Conservation (phyloP, 2,329 filamentous ascomycete genomes). For the Metarhizium guizhouense region DNA sequence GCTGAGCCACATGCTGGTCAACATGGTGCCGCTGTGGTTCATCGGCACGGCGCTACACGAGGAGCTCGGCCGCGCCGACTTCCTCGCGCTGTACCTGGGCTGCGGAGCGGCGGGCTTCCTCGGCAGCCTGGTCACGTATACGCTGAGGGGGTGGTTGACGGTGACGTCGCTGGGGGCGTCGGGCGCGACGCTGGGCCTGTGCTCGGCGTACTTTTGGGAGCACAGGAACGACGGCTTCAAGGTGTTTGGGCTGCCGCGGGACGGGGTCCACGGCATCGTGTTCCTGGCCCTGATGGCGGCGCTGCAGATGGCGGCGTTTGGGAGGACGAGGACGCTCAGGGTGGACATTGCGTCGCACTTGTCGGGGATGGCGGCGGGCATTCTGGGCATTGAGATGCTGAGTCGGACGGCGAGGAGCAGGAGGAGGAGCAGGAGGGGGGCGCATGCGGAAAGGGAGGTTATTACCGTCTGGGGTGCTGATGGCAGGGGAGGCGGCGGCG, state of each 20-base stretch:
- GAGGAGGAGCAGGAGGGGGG: conserved; percentile 6
- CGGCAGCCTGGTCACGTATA: conserved; percentile 43
- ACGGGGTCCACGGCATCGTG: conserved; percentile 45
- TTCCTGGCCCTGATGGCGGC: conserved; percentile 43
- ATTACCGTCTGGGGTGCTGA: conserved; percentile 7
- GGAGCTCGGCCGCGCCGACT: conserved; percentile 59
- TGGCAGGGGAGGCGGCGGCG: background rate
- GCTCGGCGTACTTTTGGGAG: conserved; percentile 53
- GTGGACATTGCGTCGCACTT: conserved; percentile 46
- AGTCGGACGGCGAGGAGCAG: conserved; percentile 12
- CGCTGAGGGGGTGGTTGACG: conserved; percentile 34
- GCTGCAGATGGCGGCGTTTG: conserved; percentile 38
- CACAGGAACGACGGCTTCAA: conserved; percentile 48
- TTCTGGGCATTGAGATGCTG: conserved; percentile 29
- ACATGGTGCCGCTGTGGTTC: conserved; percentile 58
- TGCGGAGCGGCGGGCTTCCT: conserved; percentile 51
- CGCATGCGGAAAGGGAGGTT: conserved; percentile 8
- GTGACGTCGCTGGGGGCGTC: conserved; percentile 57
- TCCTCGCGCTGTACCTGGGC: conserved; percentile 57
- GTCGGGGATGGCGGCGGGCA: conserved; percentile 39
- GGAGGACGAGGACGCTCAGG: conserved; percentile 30
- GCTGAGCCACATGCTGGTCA: conserved; percentile 50
- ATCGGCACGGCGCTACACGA: conserved; percentile 61
- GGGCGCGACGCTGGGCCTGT: conserved; percentile 52
- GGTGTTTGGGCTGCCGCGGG: conserved; percentile 48